Percentiles rank a stretch among this genome's conserved stretches.
Evolutionary conservation across 768 basidiomycete genomes (phyloP).

Genomic region (Lactarius pseudohatsudake): DNA sequence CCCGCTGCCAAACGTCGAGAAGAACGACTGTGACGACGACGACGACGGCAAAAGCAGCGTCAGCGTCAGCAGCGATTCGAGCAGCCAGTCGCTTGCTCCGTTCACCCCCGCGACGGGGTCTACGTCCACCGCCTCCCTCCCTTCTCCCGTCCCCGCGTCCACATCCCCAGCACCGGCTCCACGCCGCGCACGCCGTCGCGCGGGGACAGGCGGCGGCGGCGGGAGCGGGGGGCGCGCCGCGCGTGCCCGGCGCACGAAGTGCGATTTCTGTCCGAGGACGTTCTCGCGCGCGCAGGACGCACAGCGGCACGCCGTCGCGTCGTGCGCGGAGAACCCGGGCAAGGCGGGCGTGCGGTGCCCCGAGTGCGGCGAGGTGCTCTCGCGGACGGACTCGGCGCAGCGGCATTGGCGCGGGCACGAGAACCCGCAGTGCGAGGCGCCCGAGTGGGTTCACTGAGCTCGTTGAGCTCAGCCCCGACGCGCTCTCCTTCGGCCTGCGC

Average conservation of each 20-base stretch:
- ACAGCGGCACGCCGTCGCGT: conserved; percentile 6
- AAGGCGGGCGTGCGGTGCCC: conserved; percentile 13
- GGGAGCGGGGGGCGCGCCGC: not conserved
- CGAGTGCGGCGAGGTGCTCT: conserved; percentile 18
- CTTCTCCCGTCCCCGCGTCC: not conserved
- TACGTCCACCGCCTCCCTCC: not conserved
- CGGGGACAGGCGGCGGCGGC: not conserved
- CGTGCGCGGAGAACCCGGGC: conserved; percentile 15
- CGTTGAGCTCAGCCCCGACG: no score
- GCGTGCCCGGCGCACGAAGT: conserved; percentile 2
- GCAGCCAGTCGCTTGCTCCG: not conserved
- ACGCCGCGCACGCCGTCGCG: not conserved
- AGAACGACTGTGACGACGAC: not conserved
- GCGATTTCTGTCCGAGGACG: conserved; percentile 9
- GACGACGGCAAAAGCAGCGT: not conserved
- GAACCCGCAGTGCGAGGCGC: conserved; percentile 12
- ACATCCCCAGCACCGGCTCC: not conserved
- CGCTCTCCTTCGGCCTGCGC: no score
- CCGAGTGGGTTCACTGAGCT: not conserved
- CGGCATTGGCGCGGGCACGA: conserved; percentile 26
- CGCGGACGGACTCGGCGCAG: conserved; percentile 21
- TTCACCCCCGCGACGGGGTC: not conserved
- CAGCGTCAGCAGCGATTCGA: not conserved
- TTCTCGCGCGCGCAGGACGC: conserved; percentile 26
- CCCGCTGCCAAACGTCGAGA: conserved; percentile 4